Base-by-base conservation (phyloP, 345 rosid species). In the Excoecaria cochinchinensis region DNA sequence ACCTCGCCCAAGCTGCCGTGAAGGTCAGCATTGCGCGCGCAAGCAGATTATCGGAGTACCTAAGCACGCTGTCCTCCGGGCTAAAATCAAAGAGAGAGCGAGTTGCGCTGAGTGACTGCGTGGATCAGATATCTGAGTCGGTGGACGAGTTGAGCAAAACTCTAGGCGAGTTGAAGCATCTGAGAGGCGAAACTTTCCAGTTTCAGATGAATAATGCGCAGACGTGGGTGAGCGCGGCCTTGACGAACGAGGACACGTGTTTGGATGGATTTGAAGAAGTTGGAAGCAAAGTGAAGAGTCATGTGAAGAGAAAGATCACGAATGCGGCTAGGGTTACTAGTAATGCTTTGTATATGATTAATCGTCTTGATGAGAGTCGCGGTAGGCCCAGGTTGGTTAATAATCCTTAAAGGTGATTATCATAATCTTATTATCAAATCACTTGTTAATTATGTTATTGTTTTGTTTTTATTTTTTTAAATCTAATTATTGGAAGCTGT, bases 241-340 rank as follows among this genome's bases (percentile, higher is more conserved):
- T 94, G 79, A 94, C 97, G 22, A 79, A 91, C 66, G 95, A 91
- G 77, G 90, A 94, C 86, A 91, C 98, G 70, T 94, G 98, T 82
- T 86, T 91, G 0, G 97, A 94, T 78, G 97, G 98, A 75, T 91
- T 94, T 72, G 75, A 86, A 40, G 87, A 72, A 15, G 75, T 82
- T 21, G 81, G 71, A 57, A 86, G 87, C 48, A 67, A 74, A 21
- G 55, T 85, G n/a, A 89, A 85, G 76, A 74, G 55, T 12, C 84
- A 86, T 9, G 89, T 86, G 68, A 88, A 83, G 72, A 39, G 72
- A 57, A 88, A 86, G 88, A 87, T 90, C 70, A 81, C 82, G 9
- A 83, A 83, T 64, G 90, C 90, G 10, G 93, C 94, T 6, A 84
- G 81, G 76, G 87, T 90, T 50, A 94, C 98, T 31, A 91, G 98